Base-by-base conservation (phyloP, 345 rosid species). In the Pugionium cornutum region DNA sequence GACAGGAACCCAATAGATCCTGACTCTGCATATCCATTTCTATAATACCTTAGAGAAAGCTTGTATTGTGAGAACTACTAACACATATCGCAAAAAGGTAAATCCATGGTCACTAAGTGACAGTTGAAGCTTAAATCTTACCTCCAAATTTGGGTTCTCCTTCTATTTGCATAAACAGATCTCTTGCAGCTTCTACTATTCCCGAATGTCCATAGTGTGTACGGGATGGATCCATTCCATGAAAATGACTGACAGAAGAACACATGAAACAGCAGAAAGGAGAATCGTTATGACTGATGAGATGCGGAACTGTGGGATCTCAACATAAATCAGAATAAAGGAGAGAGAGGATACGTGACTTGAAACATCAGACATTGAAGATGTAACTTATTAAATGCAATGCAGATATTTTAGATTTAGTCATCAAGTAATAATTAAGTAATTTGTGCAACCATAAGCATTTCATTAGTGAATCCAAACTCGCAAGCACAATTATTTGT, bases 151-250 rank as follows among this genome's bases (percentile, higher is more conserved):
- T 58, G 28, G 70, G 75, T 45, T 71, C 80, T 76, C 91, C 98
- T 79, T 92, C 98, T 78, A 89, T 54, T 81, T 92, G 91, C 78
- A 73, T 64, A 66, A 64, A 88, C 36, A 92, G 89, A 72, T 92
- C 98, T 54, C 89, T 75, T 57, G 94, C 90, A 75, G 97, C 91
- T 67, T 81, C 89, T 46, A 86, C 86, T 29, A 89, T 86, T 67
- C 98, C 98, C 7, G 75, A 83, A 67, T 89, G 97, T 8, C 94
- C 96, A 60, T 88, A 85, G 72, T 86, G 96, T 43, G 82, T 91
- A 53, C 81, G 80, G 56, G 98, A 80, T 37, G 82, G 67, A 64
- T 86, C 78, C 11, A 84, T 75, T 18, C 41, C 76, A 59, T 65
- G 68, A 43, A 77, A 68, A 67, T 67, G 58, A 70, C 78, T 76